phyloP scores from a whole-genome alignment of 2,329 filamentous ascomycete genomes.

The Penicillium sp. region DNA sequence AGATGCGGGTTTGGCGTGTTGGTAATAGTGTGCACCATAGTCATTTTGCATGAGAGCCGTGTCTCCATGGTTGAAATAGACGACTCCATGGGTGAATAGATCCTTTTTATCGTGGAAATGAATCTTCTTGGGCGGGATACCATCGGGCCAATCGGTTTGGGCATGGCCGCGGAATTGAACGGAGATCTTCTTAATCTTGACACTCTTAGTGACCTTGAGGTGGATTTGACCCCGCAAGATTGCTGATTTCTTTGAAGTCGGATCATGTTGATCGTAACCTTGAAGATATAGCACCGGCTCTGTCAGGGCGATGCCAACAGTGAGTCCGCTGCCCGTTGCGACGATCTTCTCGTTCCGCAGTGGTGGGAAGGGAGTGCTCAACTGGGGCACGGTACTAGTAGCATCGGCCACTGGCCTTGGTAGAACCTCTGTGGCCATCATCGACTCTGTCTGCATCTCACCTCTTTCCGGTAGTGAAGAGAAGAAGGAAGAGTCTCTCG shows the following conservation, averaged over 20 bases:
- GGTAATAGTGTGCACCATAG: slow-evolving; percentile 66
- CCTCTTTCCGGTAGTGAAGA: slow-evolving; percentile 20
- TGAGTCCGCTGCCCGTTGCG: slow-evolving; percentile 54
- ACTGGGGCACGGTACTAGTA: slow-evolving; percentile 29
- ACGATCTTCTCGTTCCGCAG: slow-evolving; percentile 52
- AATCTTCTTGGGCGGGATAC: slow-evolving; percentile 80
- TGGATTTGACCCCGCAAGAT: slow-evolving; percentile 84
- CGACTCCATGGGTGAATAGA: slow-evolving; percentile 81
- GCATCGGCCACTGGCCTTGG: slow-evolving; percentile 26
- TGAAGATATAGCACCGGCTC: slow-evolving; percentile 56
- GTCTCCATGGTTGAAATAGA: slow-evolving; percentile 79
- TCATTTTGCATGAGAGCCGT: slow-evolving; percentile 57
- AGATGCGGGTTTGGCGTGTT: slow-evolving; percentile 51
- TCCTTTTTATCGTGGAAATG: slow-evolving; percentile 84
- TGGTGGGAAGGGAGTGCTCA: slow-evolving; percentile 36
- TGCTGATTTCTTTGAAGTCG: slow-evolving; percentile 69
- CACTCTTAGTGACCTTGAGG: slow-evolving; percentile 80
- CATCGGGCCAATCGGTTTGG: slow-evolving; percentile 94
- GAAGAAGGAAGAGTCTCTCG: slow-evolving; percentile 38
- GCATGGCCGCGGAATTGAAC: slow-evolving; percentile 84
- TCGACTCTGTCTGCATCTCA: slow-evolving; percentile 34
- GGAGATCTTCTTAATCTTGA: slow-evolving; percentile 90
- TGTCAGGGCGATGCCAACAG: slow-evolving; percentile 51
- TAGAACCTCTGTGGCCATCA: slow-evolving; percentile 31
- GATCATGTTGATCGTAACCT: slow-evolving; percentile 53